phyloP scores from a whole-genome alignment of 257 asterid genomes.

The Penstemon eatonii region DNA sequence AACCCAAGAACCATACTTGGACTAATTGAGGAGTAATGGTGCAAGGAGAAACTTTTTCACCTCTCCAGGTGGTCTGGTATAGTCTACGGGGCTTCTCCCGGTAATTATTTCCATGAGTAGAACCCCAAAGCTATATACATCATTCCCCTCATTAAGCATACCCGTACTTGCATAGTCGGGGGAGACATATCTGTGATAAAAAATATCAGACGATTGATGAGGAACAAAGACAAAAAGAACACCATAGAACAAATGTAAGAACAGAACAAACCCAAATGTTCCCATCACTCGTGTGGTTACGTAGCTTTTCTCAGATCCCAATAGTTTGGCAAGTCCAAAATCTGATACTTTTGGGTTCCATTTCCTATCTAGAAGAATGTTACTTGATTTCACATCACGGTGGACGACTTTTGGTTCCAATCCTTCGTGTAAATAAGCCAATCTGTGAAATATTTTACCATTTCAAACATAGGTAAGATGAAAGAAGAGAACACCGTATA shows the following conservation, averaged over 20 bases:
- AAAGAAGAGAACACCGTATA: background rate
- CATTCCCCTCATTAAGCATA: conserved; percentile 92
- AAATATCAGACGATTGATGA: conserved; percentile 8
- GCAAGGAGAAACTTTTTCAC: conserved; percentile 33
- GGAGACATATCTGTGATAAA: conserved; percentile 76
- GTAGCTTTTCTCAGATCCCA: conserved; percentile 84
- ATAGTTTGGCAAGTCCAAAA: conserved; percentile 90
- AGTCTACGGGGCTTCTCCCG: conserved; percentile 91
- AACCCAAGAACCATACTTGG: too few relatives aligned
- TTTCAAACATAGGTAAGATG: background rate
- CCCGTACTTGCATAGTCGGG: conserved; percentile 99
- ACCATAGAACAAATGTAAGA: conserved; percentile 13
- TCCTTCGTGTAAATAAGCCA: conserved; percentile 97
- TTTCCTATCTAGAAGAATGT: conserved; percentile 81
- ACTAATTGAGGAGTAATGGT: background rate
- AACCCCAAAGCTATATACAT: conserved; percentile 92
- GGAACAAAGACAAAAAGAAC: conserved; percentile 5
- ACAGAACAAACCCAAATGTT: conserved; percentile 83
- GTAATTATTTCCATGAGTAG: conserved; percentile 89
- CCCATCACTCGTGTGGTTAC: conserved; percentile 99
- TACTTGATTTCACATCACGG: conserved; percentile 97
- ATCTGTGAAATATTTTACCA: conserved; percentile 38
- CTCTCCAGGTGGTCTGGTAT: conserved; percentile 88
- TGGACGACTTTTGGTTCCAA: conserved; percentile 97
- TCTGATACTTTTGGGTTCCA: conserved; percentile 93